Percentiles rank a stretch among this genome's conserved stretches.
phyloP scores from a whole-genome alignment of 1,139 yeast species.

The Insectozyma bohioensis region DNA sequence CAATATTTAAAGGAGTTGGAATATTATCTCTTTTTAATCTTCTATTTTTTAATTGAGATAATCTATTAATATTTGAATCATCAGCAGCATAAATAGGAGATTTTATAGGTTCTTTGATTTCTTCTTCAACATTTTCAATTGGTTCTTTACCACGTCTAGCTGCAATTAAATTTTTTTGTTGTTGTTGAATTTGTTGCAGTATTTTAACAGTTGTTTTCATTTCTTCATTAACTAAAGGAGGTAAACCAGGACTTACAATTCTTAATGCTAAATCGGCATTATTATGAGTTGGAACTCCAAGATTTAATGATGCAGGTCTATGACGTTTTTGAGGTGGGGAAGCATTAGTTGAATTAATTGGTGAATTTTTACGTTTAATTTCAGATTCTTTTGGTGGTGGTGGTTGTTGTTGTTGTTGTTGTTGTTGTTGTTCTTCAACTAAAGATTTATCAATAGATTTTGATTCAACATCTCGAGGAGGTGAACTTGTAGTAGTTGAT shows the following conservation, averaged over 20 bases:
- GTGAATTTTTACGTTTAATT: too few species aligned
- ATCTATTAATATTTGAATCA: slow-evolving; percentile 12
- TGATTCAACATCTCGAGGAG: too few species aligned
- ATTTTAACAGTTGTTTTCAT: slow-evolving; percentile 48
- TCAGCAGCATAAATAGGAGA: slow-evolving; percentile 15
- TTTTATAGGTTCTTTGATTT: too few species aligned
- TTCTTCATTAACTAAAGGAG: slow-evolving; percentile 44
- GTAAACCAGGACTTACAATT: slow-evolving; percentile 50
- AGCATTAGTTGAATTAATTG: not conserved
- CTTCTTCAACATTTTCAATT: slow-evolving; percentile 8
- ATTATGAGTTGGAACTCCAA: slow-evolving; percentile 7
- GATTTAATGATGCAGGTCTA: slow-evolving; percentile 21
- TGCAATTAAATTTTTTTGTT: slow-evolving; percentile 49
- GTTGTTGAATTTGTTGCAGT: slow-evolving; percentile 47
- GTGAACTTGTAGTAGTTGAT: too few species aligned
- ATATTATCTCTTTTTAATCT: slow-evolving; percentile 44
- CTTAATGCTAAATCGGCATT: slow-evolving; percentile 34
- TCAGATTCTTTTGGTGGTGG: too few species aligned
- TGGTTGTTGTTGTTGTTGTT: not conserved
- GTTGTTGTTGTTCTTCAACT: not conserved
- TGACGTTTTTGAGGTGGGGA: slow-evolving; percentile 18
- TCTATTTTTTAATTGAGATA: slow-evolving; percentile 19
- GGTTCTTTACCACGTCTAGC: slow-evolving; percentile 24
- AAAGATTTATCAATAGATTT: too few species aligned
- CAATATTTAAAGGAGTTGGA: slow-evolving; percentile 44